Conservation (phyloP, 2,329 filamentous ascomycete species). For the Pseudocercospora pini-densiflorae region DNA sequence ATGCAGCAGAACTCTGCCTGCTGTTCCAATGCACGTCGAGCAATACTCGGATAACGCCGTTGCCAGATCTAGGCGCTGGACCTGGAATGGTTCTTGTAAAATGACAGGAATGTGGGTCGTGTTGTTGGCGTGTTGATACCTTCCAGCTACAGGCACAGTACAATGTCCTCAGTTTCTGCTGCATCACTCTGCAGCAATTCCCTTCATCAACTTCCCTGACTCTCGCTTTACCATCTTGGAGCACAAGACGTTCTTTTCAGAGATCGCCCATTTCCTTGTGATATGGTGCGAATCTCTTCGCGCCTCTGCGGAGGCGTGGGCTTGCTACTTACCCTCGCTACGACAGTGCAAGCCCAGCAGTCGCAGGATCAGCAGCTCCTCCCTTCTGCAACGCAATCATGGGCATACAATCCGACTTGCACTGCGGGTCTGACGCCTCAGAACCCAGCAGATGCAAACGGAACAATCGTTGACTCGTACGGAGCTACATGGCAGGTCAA, state of each 20-base stretch:
- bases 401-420: conserved; percentile 9
- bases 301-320: conserved; percentile 16
- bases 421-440: conserved; percentile 2
- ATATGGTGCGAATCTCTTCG: conserved; percentile 20
- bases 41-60: conserved; percentile 8
- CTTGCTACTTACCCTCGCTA: conserved; percentile 15
- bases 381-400: conserved; percentile 23
- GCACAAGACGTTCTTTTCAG: conserved; percentile 8
- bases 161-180: conserved; percentile 8
- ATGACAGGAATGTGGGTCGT: conserved; percentile 37
- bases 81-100: conserved; percentile 17
- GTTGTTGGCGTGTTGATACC: conserved; percentile 27
- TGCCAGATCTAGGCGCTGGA: conserved; percentile 1
- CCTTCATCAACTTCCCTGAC: conserved; percentile 3
- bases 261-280: conserved; percentile 11
- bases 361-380: conserved; percentile 2
- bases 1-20: background rate
- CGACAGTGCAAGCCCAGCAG: conserved; percentile 12
- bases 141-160: background rate
- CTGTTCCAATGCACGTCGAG: background rate
- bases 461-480: conserved; percentile 24
- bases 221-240: conserved; percentile 8
- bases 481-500: conserved; percentile 24
- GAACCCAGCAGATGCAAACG: conserved; percentile 16
- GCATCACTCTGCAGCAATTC: background rate